These are phyloP conservation scores for Magnaporthiopsis poae DNA, from an alignment of 2,329 filamentous ascomycete genomes.

Conservation along the genomic window DNA sequence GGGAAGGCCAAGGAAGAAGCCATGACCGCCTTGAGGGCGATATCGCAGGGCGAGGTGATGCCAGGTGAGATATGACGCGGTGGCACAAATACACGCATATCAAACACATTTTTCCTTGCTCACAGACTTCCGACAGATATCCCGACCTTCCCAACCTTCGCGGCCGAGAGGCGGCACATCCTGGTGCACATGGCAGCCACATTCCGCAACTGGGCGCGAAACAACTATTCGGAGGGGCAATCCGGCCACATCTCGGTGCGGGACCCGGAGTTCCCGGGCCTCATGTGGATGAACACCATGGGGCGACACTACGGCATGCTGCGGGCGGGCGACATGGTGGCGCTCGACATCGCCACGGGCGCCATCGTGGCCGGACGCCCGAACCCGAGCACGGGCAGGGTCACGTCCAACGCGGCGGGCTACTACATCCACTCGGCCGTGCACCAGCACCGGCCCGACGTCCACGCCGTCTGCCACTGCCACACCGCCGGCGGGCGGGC, in stretches of 20 bases:
- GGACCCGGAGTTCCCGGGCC: constrained; percentile 50
- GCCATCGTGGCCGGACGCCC: constrained; percentile 54
- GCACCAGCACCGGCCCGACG: constrained; percentile 55
- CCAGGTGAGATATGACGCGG: constrained; percentile 13
- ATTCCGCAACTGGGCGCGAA: constrained; percentile 57
- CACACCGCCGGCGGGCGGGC: constrained; percentile 58
- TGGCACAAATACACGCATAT: neutral
- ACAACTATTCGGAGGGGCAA: constrained; percentile 56
- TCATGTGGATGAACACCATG: constrained; percentile 63
- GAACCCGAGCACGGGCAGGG: constrained; percentile 27
- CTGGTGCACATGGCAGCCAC: constrained; percentile 57
- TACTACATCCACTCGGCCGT: constrained; percentile 62
- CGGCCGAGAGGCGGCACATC: constrained; percentile 49
- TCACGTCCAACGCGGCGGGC: constrained; percentile 54
- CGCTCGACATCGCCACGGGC: constrained; percentile 47
- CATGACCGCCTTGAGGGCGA: constrained; percentile 18
- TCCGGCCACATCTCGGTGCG: constrained; percentile 54
- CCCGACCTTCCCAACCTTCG: constrained; percentile 19
- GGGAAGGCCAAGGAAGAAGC: constrained; percentile 11
- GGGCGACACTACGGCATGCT: constrained; percentile 58
- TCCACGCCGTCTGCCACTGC: constrained; percentile 58
- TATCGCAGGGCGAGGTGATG: constrained; percentile 20
- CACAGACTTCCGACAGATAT: neutral
- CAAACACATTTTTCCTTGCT: neutral
- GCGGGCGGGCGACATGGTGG: constrained; percentile 58